Evolutionary conservation across 805 yeast genomes (phyloP).

Genomic region (Suhomyces xylopsoci): DNA sequence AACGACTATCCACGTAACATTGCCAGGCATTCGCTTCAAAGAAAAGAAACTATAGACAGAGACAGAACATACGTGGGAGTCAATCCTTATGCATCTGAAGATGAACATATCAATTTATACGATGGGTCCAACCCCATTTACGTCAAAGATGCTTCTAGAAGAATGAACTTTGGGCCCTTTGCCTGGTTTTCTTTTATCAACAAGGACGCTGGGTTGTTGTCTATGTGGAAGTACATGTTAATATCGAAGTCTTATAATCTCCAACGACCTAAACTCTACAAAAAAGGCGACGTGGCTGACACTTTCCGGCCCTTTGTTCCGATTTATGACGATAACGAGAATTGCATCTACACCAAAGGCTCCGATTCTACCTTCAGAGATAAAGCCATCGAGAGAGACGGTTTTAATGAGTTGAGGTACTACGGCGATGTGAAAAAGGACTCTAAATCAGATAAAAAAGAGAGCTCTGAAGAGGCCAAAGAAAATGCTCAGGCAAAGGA

Average conservation of each 20-base stretch:
- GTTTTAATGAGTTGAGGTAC: constrained; percentile 21
- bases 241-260: not conserved
- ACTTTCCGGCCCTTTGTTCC: not conserved
- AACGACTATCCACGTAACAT: not conserved
- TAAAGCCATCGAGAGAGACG: constrained; percentile 24
- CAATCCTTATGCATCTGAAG: constrained; percentile 19
- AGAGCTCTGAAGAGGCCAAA: not conserved
- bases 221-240: constrained; percentile 8
- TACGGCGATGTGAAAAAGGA: constrained; percentile 9
- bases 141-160: constrained; percentile 32
- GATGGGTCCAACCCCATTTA: constrained; percentile 43
- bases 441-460: not conserved
- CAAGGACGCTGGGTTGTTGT: constrained; percentile 36
- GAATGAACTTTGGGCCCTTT: constrained; percentile 51
- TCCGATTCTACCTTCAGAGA: constrained; percentile 21
- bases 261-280: not conserved
- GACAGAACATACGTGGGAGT: constrained; percentile 14
- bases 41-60: not conserved
- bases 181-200: constrained; percentile 47
- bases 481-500: not conserved
- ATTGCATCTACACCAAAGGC: not conserved
- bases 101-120: constrained; percentile 41
- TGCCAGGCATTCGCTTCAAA: not conserved
- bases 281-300: not conserved
- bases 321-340: not conserved